These are phyloP conservation scores for Plasmodium vinckei DNA, from an alignment of 169 alveolate genomes.

Conservation along the genomic window DNA sequence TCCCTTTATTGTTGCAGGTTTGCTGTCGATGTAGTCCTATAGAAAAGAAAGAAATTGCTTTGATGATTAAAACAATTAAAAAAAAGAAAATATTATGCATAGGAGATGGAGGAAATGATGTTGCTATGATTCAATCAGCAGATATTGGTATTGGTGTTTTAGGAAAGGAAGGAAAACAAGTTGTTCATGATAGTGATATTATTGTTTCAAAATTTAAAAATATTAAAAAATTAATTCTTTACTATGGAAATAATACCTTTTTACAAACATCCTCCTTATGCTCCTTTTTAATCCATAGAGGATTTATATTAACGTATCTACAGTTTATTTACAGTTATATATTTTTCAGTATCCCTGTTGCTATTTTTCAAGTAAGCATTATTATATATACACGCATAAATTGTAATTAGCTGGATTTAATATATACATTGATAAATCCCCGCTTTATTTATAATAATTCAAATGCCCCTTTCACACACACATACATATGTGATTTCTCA, in stretches of 20 bases:
- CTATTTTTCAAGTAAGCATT: slow-evolving; percentile 92
- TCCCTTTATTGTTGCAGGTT: slow-evolving; percentile 91
- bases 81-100: slow-evolving; percentile 93
- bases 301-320: slow-evolving; percentile 94
- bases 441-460: no score
- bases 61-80: slow-evolving; percentile 81
- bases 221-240: slow-evolving; percentile 92
- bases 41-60: slow-evolving; percentile 96
- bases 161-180: slow-evolving; percentile 98
- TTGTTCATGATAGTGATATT: slow-evolving; percentile 97
- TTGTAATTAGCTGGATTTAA: background rate
- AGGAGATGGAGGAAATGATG: slow-evolving; percentile 99
- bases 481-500: background rate
- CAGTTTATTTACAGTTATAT: slow-evolving; percentile 93
- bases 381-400: background rate
- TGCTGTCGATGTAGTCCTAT: slow-evolving; percentile 99
- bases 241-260: slow-evolving; percentile 98
- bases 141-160: slow-evolving; percentile 97
- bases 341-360: slow-evolving; percentile 94
- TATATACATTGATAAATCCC: no score
- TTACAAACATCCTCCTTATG: slow-evolving; percentile 94
- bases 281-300: slow-evolving; percentile 97
- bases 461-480: background rate
- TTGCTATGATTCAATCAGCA: slow-evolving; percentile 97
- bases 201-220: slow-evolving; percentile 95